These are phyloP conservation scores for Thymus mandschuricus DNA, from an alignment of 257 asterid species.

Conservation along the genomic window DNA sequence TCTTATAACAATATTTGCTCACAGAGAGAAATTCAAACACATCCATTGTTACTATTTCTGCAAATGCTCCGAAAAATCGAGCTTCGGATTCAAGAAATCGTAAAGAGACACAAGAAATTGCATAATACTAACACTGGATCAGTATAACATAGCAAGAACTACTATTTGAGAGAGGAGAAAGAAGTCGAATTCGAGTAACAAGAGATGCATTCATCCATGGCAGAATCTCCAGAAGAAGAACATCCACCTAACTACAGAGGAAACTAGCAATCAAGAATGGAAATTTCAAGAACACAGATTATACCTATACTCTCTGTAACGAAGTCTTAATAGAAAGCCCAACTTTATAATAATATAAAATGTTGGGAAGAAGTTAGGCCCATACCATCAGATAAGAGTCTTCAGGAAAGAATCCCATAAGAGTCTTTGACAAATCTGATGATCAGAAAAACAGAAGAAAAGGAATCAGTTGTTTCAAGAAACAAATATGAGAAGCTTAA, in stretches of 20 bases:
- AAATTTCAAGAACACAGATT: not conserved
- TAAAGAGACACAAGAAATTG: not conserved
- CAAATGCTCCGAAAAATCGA: not conserved
- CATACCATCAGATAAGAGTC: conserved; percentile 50
- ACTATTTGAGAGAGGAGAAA: not conserved
- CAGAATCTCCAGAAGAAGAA: not conserved
- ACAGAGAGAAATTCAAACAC: not conserved
- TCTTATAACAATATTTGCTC: too few species aligned
- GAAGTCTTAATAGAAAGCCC: conserved; percentile 38
- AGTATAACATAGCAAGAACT: not conserved
- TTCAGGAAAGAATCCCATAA: conserved; percentile 70
- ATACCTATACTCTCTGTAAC: conserved; percentile 84
- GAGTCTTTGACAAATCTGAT: conserved; percentile 75
- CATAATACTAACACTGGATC: not conserved
- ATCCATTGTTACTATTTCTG: not conserved
- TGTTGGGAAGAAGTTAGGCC: not conserved
- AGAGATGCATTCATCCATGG: conserved; percentile 5
- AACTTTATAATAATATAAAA: too few species aligned
- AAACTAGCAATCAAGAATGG: not conserved
- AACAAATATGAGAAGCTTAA: not conserved
- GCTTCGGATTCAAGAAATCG: not conserved
- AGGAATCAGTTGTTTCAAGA: not conserved
- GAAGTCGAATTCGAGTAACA: not conserved
- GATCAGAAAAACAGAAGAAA: conserved; percentile 1
- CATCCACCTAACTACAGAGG: not conserved